Base-by-base conservation (phyloP, 495 filamentous ascomycete species). In the Aspergillus conjunctus region DNA sequence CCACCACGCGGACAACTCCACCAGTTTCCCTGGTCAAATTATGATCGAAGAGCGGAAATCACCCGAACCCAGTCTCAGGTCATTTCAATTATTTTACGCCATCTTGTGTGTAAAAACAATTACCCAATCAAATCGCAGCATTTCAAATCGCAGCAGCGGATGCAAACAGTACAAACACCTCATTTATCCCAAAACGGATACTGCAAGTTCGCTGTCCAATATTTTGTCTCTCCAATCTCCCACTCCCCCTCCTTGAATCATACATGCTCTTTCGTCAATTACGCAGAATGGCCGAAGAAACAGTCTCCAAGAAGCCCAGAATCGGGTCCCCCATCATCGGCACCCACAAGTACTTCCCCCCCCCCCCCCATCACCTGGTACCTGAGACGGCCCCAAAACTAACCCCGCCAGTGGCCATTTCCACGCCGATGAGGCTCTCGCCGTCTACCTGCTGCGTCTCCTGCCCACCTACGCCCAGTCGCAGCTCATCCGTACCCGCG, bases 361-460 rank as follows among this genome's bases (percentile, higher is more conserved):
- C n/a, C 26, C 17, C 45, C 9, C 7, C 31, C 11, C 10, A 34
- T n/a, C 37, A n/a, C 44, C 9, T 9, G 37, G 12, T 22, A 31
- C 11, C 30, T 9, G 18, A 20, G 12, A 30, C 17, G 10, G 1
- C 20, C 30, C 17, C 20, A 22, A 37, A 44, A 66, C 60, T 51
- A n/a, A 26, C 32, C 50, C 45, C 30, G 61, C 14, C 59, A 88
- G 85, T 77, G 94, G 94, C 56, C 91, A 97, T 76, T 98, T 98
- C 83, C 94, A 98, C 79, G 95, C 94, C 74, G 94, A 98, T 72
- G 94, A 98, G 79, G 94, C 94, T 60, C 87, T 98, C n/a, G 94
- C 94, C 54, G 92, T 98, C 59, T 91, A 94, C 80, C 90, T 98
- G 79, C 90, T 98, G 65, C 92, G 91, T 51, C 85, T 90, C 21